A percentile compares a stretch with the other conserved stretches of the same genome.
Conservation (phyloP, 805 yeast genomes). For the Saccharomycopsis olivae region DNA sequence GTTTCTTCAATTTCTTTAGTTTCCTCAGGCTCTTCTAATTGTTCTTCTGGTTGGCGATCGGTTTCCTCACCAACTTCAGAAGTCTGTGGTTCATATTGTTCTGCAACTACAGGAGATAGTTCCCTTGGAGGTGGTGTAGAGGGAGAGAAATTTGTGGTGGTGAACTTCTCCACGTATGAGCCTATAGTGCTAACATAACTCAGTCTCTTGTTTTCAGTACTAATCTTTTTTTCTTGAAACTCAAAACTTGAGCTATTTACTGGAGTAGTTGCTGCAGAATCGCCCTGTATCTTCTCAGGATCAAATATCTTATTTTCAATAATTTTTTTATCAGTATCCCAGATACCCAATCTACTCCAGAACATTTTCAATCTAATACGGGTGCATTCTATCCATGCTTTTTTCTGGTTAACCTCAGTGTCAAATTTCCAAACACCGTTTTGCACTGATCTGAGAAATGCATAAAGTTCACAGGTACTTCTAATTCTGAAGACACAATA, state of each 20-base stretch:
- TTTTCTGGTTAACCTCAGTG: conserved; percentile 30
- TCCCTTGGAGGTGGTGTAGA: too few species aligned
- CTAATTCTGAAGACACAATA: conserved; percentile 73
- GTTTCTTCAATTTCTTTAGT: too few species aligned
- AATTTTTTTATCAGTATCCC: conserved; percentile 40
- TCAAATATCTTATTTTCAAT: conserved; percentile 24
- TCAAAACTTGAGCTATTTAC: conserved; percentile 1
- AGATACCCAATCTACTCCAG: conserved; percentile 76
- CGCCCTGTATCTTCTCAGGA: conserved; percentile 6
- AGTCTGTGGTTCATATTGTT: too few species aligned
- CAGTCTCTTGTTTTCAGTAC: conserved; percentile 7
- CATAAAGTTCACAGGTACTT: conserved; percentile 73
- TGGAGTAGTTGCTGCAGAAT: background rate
- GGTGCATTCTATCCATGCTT: conserved; percentile 55
- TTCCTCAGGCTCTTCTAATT: too few species aligned
- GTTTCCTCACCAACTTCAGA: too few species aligned
- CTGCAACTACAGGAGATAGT: too few species aligned
- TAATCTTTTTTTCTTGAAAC: conserved; percentile 3
- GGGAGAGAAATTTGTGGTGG: background rate
- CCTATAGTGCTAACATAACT: conserved; percentile 16
- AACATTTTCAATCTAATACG: conserved; percentile 62
- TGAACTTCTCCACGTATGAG: conserved; percentile 9
- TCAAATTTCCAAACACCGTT: conserved; percentile 49
- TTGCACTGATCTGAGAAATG: conserved; percentile 57
- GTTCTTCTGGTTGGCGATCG: too few species aligned